Evolutionary conservation across 2,329 filamentous ascomycete species (phyloP).

Genomic region (Nemania serpens): DNA sequence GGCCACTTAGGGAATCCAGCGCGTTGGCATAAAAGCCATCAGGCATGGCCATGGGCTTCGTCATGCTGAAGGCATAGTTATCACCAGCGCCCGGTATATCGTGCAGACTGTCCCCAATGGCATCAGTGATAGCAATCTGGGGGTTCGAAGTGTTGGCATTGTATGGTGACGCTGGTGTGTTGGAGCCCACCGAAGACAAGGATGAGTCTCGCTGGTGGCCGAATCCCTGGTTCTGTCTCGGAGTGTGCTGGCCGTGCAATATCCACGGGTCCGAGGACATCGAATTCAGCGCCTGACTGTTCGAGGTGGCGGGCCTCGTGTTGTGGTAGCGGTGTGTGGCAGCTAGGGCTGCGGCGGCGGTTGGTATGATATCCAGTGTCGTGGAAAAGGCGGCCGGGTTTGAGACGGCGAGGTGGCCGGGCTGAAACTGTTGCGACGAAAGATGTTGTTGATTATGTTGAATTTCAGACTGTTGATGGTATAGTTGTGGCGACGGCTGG

Average conservation of each 20-base stretch:
- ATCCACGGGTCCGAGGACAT: constrained; percentile 43
- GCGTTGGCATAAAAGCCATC: constrained; percentile 46
- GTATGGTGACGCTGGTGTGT: constrained; percentile 64
- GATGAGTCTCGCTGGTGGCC: constrained; percentile 65
- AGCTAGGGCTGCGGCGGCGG: constrained; percentile 39
- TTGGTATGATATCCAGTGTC: constrained; percentile 43
- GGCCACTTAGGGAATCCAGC: constrained; percentile 38
- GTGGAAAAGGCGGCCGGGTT: constrained; percentile 33
- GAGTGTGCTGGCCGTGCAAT: constrained; percentile 37
- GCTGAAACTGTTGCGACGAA: constrained; percentile 14
- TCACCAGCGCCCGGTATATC: constrained; percentile 48
- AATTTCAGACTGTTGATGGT: neutral
- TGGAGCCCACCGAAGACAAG: constrained; percentile 63
- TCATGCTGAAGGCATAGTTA: constrained; percentile 49
- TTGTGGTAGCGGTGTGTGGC: constrained; percentile 36
- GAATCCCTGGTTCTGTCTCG: constrained; percentile 41
- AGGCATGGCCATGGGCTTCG: constrained; percentile 48
- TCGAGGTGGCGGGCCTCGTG: constrained; percentile 23
- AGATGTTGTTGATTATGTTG: constrained; percentile 19
- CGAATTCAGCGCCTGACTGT: constrained; percentile 34
- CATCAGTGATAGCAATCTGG: constrained; percentile 60
- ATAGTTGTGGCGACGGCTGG: neutral
- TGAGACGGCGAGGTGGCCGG: constrained; percentile 10
- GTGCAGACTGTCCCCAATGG: constrained; percentile 51
- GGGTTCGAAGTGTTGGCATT: constrained; percentile 60